A percentile compares a stretch with the other conserved stretches of the same genome.
Conservation (phyloP, 2,329 filamentous ascomycete genomes). For the Huntiella savannae region DNA sequence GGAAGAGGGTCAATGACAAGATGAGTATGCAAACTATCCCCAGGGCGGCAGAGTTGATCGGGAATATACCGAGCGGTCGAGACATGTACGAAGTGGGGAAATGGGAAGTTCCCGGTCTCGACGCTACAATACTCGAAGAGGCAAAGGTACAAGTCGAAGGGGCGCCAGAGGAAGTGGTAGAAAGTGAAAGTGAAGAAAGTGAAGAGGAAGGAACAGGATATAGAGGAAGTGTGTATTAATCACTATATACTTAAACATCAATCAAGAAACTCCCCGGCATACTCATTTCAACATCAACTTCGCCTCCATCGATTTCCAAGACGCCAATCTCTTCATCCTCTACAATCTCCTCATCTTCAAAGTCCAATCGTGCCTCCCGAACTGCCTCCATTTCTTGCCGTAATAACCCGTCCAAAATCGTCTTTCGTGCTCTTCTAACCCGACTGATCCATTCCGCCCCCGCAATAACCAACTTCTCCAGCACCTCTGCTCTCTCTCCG, state of each 20-base stretch:
- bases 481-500: slow-evolving; percentile 9
- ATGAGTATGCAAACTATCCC: slow-evolving; percentile 68
- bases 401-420: slow-evolving; percentile 1
- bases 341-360: slow-evolving; percentile 7
- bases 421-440: slow-evolving; percentile 2
- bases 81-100: slow-evolving; percentile 61
- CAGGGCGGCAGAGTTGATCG: slow-evolving; percentile 48
- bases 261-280: not conserved
- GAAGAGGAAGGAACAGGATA: slow-evolving; percentile 14
- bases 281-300: not conserved
- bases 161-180: slow-evolving; percentile 19
- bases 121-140: slow-evolving; percentile 39
- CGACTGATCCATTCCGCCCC: slow-evolving; percentile 7
- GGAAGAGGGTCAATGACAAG: slow-evolving; percentile 84
- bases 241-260: not conserved
- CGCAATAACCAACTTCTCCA: slow-evolving; percentile 10
- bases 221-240: no score
- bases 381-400: slow-evolving; percentile 2
- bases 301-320: not conserved
- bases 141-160: slow-evolving; percentile 25
- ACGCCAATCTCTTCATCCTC: slow-evolving; percentile 4
- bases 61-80: slow-evolving; percentile 69
- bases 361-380: slow-evolving; percentile 6
- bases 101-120: slow-evolving; percentile 47
- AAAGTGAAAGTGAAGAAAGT: slow-evolving; percentile 26